Base-by-base conservation (phyloP, 1,139 yeast genomes). In the Yamadazyma sp. region DNA sequence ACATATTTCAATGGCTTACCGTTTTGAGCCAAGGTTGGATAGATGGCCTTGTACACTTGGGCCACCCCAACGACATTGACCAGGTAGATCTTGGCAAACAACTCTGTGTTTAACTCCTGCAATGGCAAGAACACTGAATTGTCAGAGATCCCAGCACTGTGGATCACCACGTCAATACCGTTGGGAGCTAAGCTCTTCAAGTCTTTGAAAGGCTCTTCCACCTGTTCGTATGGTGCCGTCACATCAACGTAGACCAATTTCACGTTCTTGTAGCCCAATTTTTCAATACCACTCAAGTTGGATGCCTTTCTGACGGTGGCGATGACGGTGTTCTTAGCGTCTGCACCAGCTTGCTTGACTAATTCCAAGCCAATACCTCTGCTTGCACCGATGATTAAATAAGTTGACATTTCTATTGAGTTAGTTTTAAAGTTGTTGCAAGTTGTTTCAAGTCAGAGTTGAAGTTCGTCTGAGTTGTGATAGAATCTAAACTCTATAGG, bases 341-440 rank as follows among this genome's bases (percentile, higher is more conserved):
- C 17, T 5, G 32, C 8, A 33, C 40, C 40, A 3, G 24, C n/a
- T 22, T 31, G 31, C 17, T 38, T 38, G 27, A 40, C 33, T 7
- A 40, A 33, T n/a, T 24, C 42, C 4, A 35, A 24, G 2, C 46
- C 46, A 36, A 42, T 33, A 15, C 46, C 46, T 33, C 40, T 34
- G 30, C 35, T 42, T 10, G 18, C 31, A 6, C 22, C 22, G 22
- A 20, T 20, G 8, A 20, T 8, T 20, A 20, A 20, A 20, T 20
- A 20, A 20, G 22, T 20, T 6, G 22, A 20, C 22, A 20, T 20
- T 20, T n/a, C n/a, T n/a, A n/a, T n/a, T n/a, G n/a, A n/a, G n/a
- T n/a, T n/a, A n/a, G n/a, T n/a, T n/a, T n/a, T n/a, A n/a, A n/a
- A n/a, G n/a, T n/a, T 22, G 10, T 22, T 22, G 24, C 24, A 22